Conservation (phyloP, 2,329 filamentous ascomycete genomes). For the Cordyceps fumosorosea region DNA sequence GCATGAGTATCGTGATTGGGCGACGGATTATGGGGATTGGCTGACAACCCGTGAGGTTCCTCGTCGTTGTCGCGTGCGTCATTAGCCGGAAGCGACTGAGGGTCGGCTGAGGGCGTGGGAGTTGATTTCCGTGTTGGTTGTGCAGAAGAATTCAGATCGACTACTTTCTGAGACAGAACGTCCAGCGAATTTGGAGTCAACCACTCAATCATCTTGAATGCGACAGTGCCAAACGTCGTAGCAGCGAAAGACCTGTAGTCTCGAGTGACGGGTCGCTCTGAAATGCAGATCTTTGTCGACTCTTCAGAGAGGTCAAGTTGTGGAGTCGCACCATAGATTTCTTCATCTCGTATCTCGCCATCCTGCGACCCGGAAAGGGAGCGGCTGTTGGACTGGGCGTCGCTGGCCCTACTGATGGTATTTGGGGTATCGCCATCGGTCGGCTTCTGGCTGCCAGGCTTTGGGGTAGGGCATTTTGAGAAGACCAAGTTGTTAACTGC, state of each 20-base stretch:
- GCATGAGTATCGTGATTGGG: not conserved
- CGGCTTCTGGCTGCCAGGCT: conserved; percentile 38
- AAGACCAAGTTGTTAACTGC: conserved; percentile 43
- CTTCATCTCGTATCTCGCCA: not conserved
- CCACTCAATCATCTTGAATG: conserved; percentile 67
- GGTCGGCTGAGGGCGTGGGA: not conserved
- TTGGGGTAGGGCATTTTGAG: conserved; percentile 11
- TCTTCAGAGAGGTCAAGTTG: not conserved
- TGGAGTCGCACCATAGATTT: not conserved
- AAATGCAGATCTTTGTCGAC: conserved; percentile 29
- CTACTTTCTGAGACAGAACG: conserved; percentile 36
- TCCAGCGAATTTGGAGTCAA: conserved; percentile 53
- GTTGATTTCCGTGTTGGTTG: not conserved
- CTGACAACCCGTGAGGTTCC: not conserved
- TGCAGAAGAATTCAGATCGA: not conserved
- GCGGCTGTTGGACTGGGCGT: not conserved
- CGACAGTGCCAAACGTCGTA: conserved; percentile 57
- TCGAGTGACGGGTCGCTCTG: conserved; percentile 42
- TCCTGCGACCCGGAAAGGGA: not conserved
- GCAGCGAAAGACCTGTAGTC: conserved; percentile 56
- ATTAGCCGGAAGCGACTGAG: not conserved
- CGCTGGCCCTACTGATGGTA: not conserved
- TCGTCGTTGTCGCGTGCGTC: conserved; percentile 1
- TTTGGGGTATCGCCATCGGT: conserved; percentile 25
- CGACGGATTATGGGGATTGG: not conserved